A percentile compares a stretch with the other conserved stretches of the same genome.
Evolutionary conservation across 176 grass and related monocot species (phyloP).

Genomic region (Dactylis glomerata): DNA sequence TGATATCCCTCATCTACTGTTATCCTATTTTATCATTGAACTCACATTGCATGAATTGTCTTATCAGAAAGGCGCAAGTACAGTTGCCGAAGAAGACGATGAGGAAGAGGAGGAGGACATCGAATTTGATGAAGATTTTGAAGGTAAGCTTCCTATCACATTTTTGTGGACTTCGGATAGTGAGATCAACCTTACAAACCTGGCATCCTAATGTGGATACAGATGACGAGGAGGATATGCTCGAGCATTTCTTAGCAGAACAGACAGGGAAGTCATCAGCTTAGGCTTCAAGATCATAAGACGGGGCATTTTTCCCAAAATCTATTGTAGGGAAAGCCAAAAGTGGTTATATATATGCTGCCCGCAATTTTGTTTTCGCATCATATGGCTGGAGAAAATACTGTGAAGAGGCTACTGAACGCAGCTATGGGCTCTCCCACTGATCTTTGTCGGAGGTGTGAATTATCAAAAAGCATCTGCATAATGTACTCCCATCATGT

Average conservation of each 20-base stretch:
- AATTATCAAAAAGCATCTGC: not conserved
- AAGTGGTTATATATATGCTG: not conserved
- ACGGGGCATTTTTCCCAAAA: not conserved
- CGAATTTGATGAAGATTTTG: slow-evolving; percentile 92
- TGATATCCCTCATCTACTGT: not conserved
- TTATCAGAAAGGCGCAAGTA: slow-evolving; percentile 80
- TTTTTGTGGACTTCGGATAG: not conserved
- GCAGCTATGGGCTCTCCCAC: not conserved
- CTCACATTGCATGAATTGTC: slow-evolving; percentile 13
- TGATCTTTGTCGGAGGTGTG: not conserved
- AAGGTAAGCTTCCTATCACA: slow-evolving; percentile 52
- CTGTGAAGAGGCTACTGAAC: not conserved
- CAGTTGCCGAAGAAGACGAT: slow-evolving; percentile 61
- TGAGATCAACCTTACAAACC: slow-evolving; percentile 7
- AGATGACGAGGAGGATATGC: slow-evolving; percentile 99
- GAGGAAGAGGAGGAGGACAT: slow-evolving; percentile 96
- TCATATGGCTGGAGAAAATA: not conserved
- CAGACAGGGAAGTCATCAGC: slow-evolving; percentile 56
- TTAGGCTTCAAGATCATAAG: slow-evolving; percentile 35
- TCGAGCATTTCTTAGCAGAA: slow-evolving; percentile 96
- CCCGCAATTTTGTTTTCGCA: slow-evolving; percentile 1
- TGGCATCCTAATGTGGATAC: not conserved
- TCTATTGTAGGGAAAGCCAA: slow-evolving; percentile 12
- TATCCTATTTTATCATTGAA: slow-evolving; percentile 10
- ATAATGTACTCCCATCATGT: not conserved